Evolutionary conservation across 768 basidiomycete species (phyloP).

Genomic region (Rhodotorula diobovata): DNA sequence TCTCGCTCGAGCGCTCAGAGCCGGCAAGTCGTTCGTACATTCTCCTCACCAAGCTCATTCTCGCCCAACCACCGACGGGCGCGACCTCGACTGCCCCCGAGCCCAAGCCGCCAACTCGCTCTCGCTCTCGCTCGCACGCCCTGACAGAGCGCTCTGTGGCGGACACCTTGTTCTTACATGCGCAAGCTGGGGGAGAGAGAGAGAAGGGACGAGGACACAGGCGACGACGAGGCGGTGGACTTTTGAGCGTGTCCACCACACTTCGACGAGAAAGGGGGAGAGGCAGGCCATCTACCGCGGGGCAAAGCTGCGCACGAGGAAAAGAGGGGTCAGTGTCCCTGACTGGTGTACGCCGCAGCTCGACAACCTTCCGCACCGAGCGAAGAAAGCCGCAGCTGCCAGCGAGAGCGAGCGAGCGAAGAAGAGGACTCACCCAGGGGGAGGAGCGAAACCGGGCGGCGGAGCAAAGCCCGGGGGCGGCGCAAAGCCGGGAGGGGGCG

Average conservation of each 20-base stretch:
- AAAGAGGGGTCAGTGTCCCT: neutral
- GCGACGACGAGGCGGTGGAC: neutral
- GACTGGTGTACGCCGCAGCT: neutral
- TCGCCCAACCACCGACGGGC: too few species aligned
- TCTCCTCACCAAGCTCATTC: too few species aligned
- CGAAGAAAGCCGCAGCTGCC: too few species aligned
- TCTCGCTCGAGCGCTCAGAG: too few species aligned
- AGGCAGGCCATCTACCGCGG: neutral
- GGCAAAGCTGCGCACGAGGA: neutral
- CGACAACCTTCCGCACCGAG: neutral
- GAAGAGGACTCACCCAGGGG: conserved; percentile 65
- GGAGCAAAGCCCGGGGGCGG: conserved; percentile 20
- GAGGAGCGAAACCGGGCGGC: conserved; percentile 44
- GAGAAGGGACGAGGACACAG: too few species aligned
- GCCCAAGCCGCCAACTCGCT: too few species aligned
- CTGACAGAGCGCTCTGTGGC: neutral
- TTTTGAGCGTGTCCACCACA: too few species aligned
- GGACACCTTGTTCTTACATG: neutral
- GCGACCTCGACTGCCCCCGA: too few species aligned
- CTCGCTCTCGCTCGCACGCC: too few species aligned
- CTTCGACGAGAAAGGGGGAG: neutral
- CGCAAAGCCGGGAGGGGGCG: conserved; percentile 67
- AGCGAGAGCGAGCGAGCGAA: neutral
- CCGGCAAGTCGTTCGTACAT: too few species aligned
- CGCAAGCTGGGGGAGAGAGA: too few species aligned